Base-by-base conservation (phyloP, 805 yeast genomes). In the Debaryomyces castellii region DNA sequence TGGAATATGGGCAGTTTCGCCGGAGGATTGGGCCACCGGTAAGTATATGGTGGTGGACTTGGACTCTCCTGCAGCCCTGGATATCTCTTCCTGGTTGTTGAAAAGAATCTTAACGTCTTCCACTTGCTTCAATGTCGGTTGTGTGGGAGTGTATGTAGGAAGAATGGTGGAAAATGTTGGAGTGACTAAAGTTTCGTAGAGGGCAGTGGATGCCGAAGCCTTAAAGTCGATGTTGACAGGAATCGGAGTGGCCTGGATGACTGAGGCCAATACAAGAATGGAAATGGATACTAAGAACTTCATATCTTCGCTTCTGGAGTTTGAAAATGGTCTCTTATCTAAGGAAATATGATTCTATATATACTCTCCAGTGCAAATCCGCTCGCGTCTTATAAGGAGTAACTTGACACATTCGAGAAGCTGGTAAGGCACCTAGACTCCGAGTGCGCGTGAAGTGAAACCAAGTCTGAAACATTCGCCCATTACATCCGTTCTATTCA, bases 201-300 rank as follows among this genome's bases (percentile, higher is more conserved):
- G 41, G 4, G 39, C 22, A 4, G 39, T 8, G 33, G 47, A 28
- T 2, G 40, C 25, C 22, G 48, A 41, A 6, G 65, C 66, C 45
- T 54, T 55, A 35, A 63, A 51, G 32, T 53, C 47, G 12, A 53
- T 35, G 47, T 65, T 55, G 18, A 69, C 69, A 3, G 70, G 67
- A 9, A 65, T 47, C 1, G 70, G 69, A 10, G 67, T 62, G 27
- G 59, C 57, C 17, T 49, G 10, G 6, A 36, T 38, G 12, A 37
- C 16, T 20, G 33, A 17, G 20, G 20, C 6, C 16, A 41, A 20
- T 21, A 18, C 18, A 40, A 17, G 46, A 35, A 36, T 46, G 24
- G 20, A 40, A n/a, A 16, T 40, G 24, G 20, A 40, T 12, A 16
- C 37, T 10, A 38, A 8, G 16, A 22, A 23, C 32, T 10, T 23